Conservation (phyloP, 306 rosid genomes). For the Bauhinia variegata region DNA sequence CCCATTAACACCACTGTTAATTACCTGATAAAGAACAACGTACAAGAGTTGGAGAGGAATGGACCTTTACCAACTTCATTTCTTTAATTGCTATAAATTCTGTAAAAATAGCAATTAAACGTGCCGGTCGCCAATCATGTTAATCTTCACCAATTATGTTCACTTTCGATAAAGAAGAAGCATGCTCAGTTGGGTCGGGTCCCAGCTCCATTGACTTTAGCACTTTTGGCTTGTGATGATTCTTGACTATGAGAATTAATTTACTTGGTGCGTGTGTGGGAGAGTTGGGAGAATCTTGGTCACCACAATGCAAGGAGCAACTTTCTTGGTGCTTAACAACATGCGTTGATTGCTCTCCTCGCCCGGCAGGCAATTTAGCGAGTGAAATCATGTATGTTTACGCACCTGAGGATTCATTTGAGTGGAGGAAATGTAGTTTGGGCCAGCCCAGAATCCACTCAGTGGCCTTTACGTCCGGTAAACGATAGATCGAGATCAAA, state of each 20-base stretch:
- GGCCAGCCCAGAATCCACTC: not conserved
- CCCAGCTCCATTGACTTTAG: conserved; percentile 46
- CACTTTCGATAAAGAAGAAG: conserved; percentile 50
- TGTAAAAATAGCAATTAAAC: conserved; percentile 16
- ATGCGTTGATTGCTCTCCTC: conserved; percentile 49
- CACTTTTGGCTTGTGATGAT: not conserved
- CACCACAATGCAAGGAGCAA: conserved; percentile 36
- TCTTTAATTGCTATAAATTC: not conserved
- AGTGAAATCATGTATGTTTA: too few relatives aligned
- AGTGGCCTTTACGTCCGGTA: too few relatives aligned
- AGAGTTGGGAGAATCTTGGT: conserved; percentile 37
- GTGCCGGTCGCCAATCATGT: too few relatives aligned
- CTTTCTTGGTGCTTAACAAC: conserved; percentile 12
- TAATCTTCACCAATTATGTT: conserved; percentile 33
- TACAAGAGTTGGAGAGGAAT: not conserved
- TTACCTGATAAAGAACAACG: not conserved
- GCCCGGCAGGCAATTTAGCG: conserved; percentile 21
- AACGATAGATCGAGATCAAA: too few relatives aligned
- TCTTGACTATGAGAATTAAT: conserved; percentile 1
- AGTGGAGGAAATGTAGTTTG: too few relatives aligned
- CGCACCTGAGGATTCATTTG: too few relatives aligned
- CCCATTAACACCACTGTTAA: conserved; percentile 19
- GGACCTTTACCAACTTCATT: not conserved
- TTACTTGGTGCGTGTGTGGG: not conserved
- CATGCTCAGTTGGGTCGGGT: conserved; percentile 51